phyloP scores from a whole-genome alignment of 768 basidiomycete species.

The Baorangia bicolor region DNA sequence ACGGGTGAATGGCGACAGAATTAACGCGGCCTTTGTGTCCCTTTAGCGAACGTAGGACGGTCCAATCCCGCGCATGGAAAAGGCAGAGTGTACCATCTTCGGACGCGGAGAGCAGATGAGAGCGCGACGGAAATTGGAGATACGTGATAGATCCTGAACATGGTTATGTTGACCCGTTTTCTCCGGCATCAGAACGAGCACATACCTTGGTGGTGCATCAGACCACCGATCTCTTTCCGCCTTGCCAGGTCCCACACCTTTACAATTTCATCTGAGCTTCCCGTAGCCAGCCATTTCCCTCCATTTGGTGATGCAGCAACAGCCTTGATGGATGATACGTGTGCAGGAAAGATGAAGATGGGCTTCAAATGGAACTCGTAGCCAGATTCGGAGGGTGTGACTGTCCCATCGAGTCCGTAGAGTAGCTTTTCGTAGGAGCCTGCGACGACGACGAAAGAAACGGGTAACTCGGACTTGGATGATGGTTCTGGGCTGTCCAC shows the following conservation, averaged over 20 bases:
- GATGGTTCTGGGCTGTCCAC: conserved; percentile 1
- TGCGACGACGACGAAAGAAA: conserved; percentile 80
- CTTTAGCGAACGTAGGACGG: conserved; percentile 79
- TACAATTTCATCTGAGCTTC: conserved; percentile 93
- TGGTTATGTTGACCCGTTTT: neutral
- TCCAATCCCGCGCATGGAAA: conserved; percentile 94
- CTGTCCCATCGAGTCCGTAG: conserved; percentile 79
- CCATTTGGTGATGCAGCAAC: conserved; percentile 85
- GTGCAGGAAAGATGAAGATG: conserved; percentile 95
- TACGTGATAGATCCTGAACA: conserved; percentile 84
- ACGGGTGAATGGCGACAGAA: conserved; percentile 86
- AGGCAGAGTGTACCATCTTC: conserved; percentile 90
- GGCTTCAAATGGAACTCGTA: conserved; percentile 57
- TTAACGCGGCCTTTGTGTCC: conserved; percentile 96
- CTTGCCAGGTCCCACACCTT: conserved; percentile 95
- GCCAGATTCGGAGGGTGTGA: conserved; percentile 32
- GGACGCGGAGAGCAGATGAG: conserved; percentile 87
- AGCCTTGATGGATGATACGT: conserved; percentile 89
- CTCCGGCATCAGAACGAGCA: conserved; percentile 1
- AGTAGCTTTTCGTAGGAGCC: conserved; percentile 97
- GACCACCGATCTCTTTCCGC: conserved; percentile 89
- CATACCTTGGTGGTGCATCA: conserved; percentile 93
- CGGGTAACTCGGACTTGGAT: conserved; percentile 36
- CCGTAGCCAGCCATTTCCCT: conserved; percentile 95
- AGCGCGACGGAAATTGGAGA: conserved; percentile 81